Conservation (phyloP, 1,139 yeast genomes). For the Magnusiomyces suaveolens region DNA sequence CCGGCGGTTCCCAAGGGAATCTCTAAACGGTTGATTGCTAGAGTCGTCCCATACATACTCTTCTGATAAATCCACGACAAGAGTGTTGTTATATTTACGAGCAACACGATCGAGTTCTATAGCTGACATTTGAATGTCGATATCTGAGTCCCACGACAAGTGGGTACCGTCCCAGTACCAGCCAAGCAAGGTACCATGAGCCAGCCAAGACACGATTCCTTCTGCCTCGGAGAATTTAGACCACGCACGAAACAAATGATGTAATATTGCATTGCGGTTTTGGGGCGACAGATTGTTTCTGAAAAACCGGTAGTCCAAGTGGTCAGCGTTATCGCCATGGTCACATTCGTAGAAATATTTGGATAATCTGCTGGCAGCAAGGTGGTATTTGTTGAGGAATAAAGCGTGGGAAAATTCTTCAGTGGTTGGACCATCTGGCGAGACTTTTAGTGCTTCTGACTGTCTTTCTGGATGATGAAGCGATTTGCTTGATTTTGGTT, state of each 20-base stretch:
- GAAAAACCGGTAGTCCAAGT: constrained; percentile 1
- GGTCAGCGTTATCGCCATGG: neutral
- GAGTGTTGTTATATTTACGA: constrained; percentile 41
- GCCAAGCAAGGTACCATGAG: constrained; percentile 59
- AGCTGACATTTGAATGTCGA: constrained; percentile 62
- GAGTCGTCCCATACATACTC: neutral
- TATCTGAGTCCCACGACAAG: constrained; percentile 66
- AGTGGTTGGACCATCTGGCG: neutral
- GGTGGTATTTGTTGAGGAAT: neutral
- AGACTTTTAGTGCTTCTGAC: neutral
- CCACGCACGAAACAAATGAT: constrained; percentile 49
- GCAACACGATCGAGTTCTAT: constrained; percentile 45
- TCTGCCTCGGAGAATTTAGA: constrained; percentile 46
- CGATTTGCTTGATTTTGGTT: too few relatives aligned
- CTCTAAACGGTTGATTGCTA: neutral
- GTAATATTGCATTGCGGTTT: constrained; percentile 25
- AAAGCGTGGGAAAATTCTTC: neutral
- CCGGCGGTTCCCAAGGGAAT: constrained; percentile 45
- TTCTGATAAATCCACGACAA: constrained; percentile 50
- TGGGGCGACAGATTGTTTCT: constrained; percentile 14
- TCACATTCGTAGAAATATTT: constrained; percentile 1
- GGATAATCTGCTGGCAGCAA: neutral
- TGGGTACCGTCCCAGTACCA: constrained; percentile 60
- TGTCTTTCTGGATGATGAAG: neutral
- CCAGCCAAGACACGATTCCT: constrained; percentile 49